Evolutionary conservation across 2,329 filamentous ascomycete genomes (phyloP).

Genomic region (Thermochaetoides dissita): DNA sequence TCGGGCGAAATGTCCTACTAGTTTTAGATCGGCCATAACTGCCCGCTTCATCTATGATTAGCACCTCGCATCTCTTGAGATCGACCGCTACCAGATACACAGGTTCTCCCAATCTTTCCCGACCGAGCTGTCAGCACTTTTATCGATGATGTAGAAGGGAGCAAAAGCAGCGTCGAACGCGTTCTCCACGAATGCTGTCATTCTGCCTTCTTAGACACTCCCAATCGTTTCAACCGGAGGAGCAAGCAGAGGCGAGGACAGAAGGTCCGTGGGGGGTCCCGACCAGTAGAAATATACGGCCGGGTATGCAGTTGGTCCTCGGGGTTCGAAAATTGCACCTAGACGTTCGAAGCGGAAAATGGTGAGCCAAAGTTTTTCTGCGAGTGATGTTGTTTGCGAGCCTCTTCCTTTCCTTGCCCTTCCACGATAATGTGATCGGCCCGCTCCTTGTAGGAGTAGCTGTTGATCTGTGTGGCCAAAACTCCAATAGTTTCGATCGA

Average conservation of each 20-base stretch:
- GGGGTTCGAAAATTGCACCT: slow-evolving; percentile 7
- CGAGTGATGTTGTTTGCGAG: background rate
- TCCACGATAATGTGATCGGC: too few relatives aligned
- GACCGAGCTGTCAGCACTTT: too few relatives aligned
- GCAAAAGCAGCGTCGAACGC: too few relatives aligned
- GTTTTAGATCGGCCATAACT: too few relatives aligned
- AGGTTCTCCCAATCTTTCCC: too few relatives aligned
- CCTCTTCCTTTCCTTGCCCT: too few relatives aligned
- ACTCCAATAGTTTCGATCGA: slow-evolving; percentile 2
- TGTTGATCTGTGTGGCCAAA: background rate
- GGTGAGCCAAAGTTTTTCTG: background rate
- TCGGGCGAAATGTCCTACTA: too few relatives aligned
- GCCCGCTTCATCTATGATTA: too few relatives aligned
- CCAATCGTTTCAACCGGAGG: background rate
- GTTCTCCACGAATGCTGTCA: background rate
- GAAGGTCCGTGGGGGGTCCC: slow-evolving; percentile 1
- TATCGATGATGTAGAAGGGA: too few relatives aligned
- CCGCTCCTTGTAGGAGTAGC: too few relatives aligned
- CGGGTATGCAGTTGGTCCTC: slow-evolving; percentile 4
- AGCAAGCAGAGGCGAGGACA: background rate
- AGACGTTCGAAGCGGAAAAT: background rate
- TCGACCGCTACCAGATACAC: too few relatives aligned
- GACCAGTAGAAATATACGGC: slow-evolving; percentile 9
- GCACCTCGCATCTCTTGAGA: too few relatives aligned
- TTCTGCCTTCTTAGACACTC: background rate